Evolutionary conservation across 2,329 filamentous ascomycete genomes (phyloP).

Genomic region (Aureobasidium sp.): DNA sequence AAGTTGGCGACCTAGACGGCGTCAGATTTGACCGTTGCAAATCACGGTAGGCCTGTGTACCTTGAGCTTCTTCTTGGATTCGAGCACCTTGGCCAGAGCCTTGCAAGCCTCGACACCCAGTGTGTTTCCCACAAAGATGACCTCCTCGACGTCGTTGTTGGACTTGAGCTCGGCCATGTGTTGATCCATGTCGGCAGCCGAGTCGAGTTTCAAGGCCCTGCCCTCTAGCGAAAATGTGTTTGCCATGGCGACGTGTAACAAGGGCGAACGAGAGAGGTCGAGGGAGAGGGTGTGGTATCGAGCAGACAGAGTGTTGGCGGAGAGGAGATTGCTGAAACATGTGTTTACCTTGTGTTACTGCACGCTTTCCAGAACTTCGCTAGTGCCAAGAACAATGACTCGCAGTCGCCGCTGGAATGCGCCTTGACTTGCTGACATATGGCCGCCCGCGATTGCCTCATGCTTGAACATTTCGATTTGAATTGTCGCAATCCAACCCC

Average conservation of each 20-base stretch:
- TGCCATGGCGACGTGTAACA: slow-evolving; percentile 37
- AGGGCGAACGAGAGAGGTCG: no score
- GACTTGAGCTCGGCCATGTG: slow-evolving; percentile 68
- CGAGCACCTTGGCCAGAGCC: slow-evolving; percentile 71
- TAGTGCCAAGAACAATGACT: not conserved
- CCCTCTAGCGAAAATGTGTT: slow-evolving; percentile 86
- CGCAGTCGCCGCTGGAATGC: not conserved
- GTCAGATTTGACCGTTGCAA: slow-evolving; percentile 7
- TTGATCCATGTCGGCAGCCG: slow-evolving; percentile 73
- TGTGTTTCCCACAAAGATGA: slow-evolving; percentile 83
- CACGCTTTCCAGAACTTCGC: not conserved
- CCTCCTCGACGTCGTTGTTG: slow-evolving; percentile 69
- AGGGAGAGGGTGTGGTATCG: not conserved
- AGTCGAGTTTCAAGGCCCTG: slow-evolving; percentile 86
- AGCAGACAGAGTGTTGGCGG: not conserved
- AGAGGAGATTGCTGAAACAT: not conserved
- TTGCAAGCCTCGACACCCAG: slow-evolving; percentile 82
- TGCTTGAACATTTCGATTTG: not conserved
- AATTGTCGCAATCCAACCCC: not conserved
- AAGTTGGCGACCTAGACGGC: slow-evolving; percentile 65
- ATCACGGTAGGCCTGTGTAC: slow-evolving; percentile 33
- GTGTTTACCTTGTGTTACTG: not conserved
- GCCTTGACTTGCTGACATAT: slow-evolving; percentile 12
- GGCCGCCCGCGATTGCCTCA: not conserved
- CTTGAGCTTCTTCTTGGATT: slow-evolving; percentile 73